A percentile compares a stretch with the other conserved stretches of the same genome.
Evolutionary conservation across 1,284 basidiomycete species (phyloP).

Genomic region (Filobasidium uniguttulatum): DNA sequence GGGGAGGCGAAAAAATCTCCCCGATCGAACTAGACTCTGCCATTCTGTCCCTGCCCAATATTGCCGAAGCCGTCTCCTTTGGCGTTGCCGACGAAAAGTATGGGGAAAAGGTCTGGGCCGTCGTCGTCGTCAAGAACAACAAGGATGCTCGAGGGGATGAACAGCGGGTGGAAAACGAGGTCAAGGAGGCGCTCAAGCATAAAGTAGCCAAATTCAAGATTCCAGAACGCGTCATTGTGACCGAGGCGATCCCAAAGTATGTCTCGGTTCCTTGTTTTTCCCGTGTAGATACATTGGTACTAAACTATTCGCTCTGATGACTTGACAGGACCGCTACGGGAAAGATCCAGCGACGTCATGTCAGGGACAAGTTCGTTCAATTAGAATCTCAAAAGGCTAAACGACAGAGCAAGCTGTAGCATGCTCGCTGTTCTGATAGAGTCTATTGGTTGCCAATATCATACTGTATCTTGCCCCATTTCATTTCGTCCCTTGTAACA

Average conservation of each 20-base stretch:
- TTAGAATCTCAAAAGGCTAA: slow-evolving; percentile 14
- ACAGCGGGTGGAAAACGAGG: slow-evolving; percentile 11
- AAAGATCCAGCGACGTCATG: slow-evolving; percentile 28
- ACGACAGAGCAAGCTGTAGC: slow-evolving; percentile 13
- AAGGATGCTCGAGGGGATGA: slow-evolving; percentile 5
- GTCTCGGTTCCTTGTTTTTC: background rate
- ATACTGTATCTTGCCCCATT: no score
- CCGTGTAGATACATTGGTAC: background rate
- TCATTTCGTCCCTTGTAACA: no score
- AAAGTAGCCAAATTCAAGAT: slow-evolving; percentile 29
- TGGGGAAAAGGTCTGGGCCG: slow-evolving; percentile 32
- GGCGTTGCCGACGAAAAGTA: slow-evolving; percentile 29
- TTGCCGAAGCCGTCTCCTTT: slow-evolving; percentile 42
- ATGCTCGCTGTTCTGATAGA: background rate
- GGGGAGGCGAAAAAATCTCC: slow-evolving; percentile 53
- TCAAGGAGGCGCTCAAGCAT: slow-evolving; percentile 20
- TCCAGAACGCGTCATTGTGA: slow-evolving; percentile 25
- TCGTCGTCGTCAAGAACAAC: slow-evolving; percentile 19
- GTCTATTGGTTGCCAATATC: no score
- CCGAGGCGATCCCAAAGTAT: slow-evolving; percentile 25
- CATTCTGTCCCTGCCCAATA: slow-evolving; percentile 39
- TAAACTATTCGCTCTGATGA: background rate
- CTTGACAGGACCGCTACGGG: slow-evolving; percentile 24
- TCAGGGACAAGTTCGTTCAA: slow-evolving; percentile 16
- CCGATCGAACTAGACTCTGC: slow-evolving; percentile 49